These are phyloP conservation scores for Erodium maritimum DNA, from an alignment of 345 rosid genomes.

Conservation along the genomic window DNA sequence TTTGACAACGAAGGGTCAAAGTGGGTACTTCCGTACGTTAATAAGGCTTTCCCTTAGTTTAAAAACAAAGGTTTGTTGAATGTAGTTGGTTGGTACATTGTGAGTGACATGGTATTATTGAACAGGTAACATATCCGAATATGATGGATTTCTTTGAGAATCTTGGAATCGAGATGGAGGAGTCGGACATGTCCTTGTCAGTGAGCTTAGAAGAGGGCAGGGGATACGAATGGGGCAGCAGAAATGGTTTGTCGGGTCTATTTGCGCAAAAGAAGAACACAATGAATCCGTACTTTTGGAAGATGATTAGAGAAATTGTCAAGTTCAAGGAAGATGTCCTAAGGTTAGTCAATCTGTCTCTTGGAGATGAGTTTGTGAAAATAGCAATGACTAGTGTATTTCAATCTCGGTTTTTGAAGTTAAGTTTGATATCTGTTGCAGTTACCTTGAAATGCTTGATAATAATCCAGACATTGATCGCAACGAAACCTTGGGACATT, in stretches of 20 bases:
- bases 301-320: conserved; percentile 60
- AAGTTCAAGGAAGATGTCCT: conserved; percentile 60
- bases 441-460: conserved; percentile 59
- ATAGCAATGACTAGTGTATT: no score
- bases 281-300: conserved; percentile 65
- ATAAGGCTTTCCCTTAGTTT: no score
- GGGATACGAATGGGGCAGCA: conserved; percentile 92
- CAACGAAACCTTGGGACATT: conserved; percentile 61
- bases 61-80: neutral
- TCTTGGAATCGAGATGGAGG: conserved; percentile 72
- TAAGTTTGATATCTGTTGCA: conserved; percentile 3
- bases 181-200: conserved; percentile 75
- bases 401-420: neutral
- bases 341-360: conserved; percentile 15
- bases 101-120: neutral
- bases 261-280: conserved; percentile 65
- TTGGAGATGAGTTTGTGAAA: no score
- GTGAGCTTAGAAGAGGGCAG: conserved; percentile 64
- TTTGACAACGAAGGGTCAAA: no score
- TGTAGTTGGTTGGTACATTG: neutral
- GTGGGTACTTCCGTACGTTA: no score
- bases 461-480: conserved; percentile 49
- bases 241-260: conserved; percentile 54
- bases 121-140: conserved; percentile 86
- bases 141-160: conserved; percentile 83